Conservation (phyloP, 495 filamentous ascomycete species). For the Parmelia sp. region DNA sequence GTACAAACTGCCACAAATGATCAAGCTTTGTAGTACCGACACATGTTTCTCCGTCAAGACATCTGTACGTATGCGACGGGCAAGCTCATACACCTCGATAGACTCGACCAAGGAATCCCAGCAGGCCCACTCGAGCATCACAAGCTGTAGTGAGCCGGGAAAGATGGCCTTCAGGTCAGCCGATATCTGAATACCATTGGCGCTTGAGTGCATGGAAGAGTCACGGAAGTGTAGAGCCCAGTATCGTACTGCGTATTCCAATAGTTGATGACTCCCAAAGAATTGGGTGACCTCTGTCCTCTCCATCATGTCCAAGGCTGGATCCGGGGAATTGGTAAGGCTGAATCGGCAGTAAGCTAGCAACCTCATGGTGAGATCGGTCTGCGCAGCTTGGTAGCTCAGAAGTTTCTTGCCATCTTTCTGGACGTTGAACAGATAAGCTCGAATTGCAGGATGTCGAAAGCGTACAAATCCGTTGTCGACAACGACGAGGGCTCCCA, state of each 20-base stretch:
- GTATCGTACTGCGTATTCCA: slow-evolving; percentile 54
- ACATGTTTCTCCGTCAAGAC: slow-evolving; percentile 52
- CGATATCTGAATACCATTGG: slow-evolving; percentile 41
- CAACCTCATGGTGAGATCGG: slow-evolving; percentile 46
- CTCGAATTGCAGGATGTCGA: slow-evolving; percentile 52
- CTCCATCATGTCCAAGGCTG: slow-evolving; percentile 45
- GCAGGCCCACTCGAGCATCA: slow-evolving; percentile 49
- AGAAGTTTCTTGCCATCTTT: slow-evolving; percentile 35
- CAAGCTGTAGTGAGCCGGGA: slow-evolving; percentile 46
- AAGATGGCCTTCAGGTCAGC: slow-evolving; percentile 46
- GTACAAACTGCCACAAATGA: slow-evolving; percentile 47
- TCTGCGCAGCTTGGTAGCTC: slow-evolving; percentile 46
- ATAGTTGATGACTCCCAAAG: slow-evolving; percentile 44
- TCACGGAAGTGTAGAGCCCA: slow-evolving; percentile 54
- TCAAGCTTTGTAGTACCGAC: slow-evolving; percentile 49
- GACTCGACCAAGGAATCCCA: slow-evolving; percentile 41
- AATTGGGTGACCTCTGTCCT: slow-evolving; percentile 40
- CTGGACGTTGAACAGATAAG: slow-evolving; percentile 41
- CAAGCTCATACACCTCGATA: slow-evolving; percentile 42
- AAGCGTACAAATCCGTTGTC: slow-evolving; percentile 50
- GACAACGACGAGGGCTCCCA: slow-evolving; percentile 37
- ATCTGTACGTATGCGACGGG: slow-evolving; percentile 46
- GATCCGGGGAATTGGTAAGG: slow-evolving; percentile 40
- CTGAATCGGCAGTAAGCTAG: slow-evolving; percentile 48
- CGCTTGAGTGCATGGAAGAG: slow-evolving; percentile 41